phyloP scores from a whole-genome alignment of 2,329 filamentous ascomycete species.

The Alternaria burnsii region DNA sequence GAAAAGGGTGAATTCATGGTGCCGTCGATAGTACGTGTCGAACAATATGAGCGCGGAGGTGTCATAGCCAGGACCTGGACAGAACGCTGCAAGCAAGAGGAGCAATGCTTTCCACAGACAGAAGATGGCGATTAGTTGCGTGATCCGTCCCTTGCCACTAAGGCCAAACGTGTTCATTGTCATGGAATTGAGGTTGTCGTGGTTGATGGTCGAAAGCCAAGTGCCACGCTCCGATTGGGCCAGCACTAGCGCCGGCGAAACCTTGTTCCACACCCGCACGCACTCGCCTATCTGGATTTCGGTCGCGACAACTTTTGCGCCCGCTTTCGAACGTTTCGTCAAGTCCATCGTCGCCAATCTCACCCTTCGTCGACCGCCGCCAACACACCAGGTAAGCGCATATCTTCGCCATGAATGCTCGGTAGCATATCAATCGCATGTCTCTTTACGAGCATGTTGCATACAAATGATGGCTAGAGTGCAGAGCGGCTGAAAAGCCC shows the following conservation, averaged over 20 bases:
- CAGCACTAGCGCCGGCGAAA: constrained; percentile 24
- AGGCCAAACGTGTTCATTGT: constrained; percentile 3
- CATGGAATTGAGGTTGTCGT: constrained; percentile 1
- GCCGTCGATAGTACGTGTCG: constrained; percentile 32
- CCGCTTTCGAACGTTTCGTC: constrained; percentile 20
- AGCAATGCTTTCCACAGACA: constrained; percentile 72
- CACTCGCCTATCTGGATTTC: constrained; percentile 33
- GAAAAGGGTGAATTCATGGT: constrained; percentile 27
- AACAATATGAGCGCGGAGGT: constrained; percentile 72
- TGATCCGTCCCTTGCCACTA: neutral
- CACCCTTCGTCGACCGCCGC: constrained; percentile 46
- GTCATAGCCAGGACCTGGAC: constrained; percentile 74
- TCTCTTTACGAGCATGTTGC: constrained; percentile 41
- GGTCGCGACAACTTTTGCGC: constrained; percentile 27
- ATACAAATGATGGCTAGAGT: constrained; percentile 50
- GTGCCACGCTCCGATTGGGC: constrained; percentile 23
- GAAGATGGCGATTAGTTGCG: constrained; percentile 55
- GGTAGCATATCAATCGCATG: constrained; percentile 46
- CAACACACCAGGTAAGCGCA: constrained; percentile 51
- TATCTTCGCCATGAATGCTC: constrained; percentile 40
- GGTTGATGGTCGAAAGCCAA: constrained; percentile 4
- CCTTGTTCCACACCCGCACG: constrained; percentile 14
- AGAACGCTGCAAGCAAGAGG: constrained; percentile 66
- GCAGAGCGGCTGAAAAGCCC: constrained; percentile 48
- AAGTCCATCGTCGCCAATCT: constrained; percentile 36